Evolutionary conservation across 495 filamentous ascomycete species (phyloP), one percentile per base, ranked within the genome.

Genomic region (Aspergillus asperescens): DNA sequence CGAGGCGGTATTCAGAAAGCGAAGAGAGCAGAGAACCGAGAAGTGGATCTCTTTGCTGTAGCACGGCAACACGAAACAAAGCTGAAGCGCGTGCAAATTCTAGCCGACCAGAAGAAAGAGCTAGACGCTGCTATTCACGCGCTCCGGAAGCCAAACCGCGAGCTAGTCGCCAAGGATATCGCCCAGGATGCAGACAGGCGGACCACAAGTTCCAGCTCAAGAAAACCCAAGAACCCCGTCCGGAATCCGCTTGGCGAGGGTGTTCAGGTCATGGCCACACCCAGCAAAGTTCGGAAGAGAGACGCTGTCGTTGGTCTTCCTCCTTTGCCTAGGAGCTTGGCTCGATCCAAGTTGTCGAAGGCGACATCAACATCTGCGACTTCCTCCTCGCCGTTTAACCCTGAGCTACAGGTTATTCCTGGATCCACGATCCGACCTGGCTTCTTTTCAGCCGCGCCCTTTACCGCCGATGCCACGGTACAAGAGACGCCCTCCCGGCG

Each of bases 81-180:
- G 65, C 65, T 83, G 40, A 82, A 79, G 57, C 87, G 88, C 66
- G 85, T 89, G 55, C 85, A 88, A 18, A 77, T 80, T 35, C 72
- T 95, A 5, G 63, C 69, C 9, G 74, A 80, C 16, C 74, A 78
- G 41, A 85, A 94, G 52, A 83, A 84, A 51, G 88, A 96, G 62
- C 74, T 96, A 22, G 82, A 86, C 59, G 82, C 86, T 28, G 93
- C 92, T 10, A 96, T 97, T 52, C 73, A 80, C 9, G 77, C 87
- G 1, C 72, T 97, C 23, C 88, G 90, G 59, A 95, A 85, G 65
- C 93, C 93, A 5, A 95, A 96, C 61, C 79, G 93, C 49, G 78
- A 84, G 5, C 72, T 92, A 35, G 89, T 87, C 10, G 83, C 82
- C 10, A 83, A 83, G 57, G 83, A 85, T 43, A 73, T 89, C 32